Evolutionary conservation across 2,329 filamentous ascomycete species (phyloP).

Genomic region (Venturia pyrina): DNA sequence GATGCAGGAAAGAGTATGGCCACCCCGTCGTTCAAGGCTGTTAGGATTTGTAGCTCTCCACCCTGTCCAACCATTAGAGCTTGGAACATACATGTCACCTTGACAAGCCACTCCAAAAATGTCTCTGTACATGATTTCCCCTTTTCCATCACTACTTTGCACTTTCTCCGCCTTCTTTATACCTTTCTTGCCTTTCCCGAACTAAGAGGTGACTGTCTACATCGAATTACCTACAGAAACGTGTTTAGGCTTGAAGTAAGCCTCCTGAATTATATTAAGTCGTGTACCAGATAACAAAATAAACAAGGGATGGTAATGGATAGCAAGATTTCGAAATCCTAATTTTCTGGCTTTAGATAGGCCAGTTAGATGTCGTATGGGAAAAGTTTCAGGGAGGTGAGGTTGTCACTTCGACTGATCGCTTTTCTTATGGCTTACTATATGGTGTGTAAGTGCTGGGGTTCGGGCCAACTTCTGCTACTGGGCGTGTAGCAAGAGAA

Average conservation of each 20-base stretch:
- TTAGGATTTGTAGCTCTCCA: neutral
- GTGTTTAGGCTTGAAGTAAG: neutral
- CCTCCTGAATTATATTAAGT: neutral
- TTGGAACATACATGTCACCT: neutral
- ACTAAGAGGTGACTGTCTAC: neutral
- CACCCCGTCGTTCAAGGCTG: neutral
- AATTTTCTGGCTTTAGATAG: neutral
- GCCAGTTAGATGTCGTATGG: neutral
- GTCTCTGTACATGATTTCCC: neutral
- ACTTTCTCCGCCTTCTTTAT: neutral
- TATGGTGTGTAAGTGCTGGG: neutral
- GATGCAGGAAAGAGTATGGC: too few relatives aligned
- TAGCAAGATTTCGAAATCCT: neutral
- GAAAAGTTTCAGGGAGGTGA: neutral
- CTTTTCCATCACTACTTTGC: neutral
- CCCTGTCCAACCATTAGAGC: neutral
- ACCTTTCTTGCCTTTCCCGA: neutral
- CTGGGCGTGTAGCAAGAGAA: neutral
- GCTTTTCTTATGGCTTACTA: neutral
- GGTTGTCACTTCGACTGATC: neutral
- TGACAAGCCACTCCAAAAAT: neutral
- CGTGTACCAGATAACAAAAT: neutral
- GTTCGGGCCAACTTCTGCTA: neutral
- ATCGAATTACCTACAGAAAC: neutral
- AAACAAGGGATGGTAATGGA: neutral